phyloP scores from a whole-genome alignment of 1,284 basidiomycete genomes.

The Trametes polyzona region DNA sequence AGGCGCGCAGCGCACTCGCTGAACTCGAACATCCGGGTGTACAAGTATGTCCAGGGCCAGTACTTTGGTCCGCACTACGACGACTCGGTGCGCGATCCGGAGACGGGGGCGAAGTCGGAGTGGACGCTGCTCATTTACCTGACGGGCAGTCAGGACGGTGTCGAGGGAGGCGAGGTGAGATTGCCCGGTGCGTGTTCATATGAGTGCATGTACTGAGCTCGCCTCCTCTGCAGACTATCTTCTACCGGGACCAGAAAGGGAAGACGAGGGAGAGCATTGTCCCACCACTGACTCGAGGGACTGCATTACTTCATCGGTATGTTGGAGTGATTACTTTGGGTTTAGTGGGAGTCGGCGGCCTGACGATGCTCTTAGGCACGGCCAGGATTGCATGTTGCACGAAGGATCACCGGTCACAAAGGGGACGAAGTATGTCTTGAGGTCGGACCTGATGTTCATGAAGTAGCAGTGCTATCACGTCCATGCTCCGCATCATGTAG shows the following conservation, averaged over 20 bases:
- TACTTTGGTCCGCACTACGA: conserved; percentile 81
- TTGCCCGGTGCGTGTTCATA: not conserved
- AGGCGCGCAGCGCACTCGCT: conserved; percentile 54
- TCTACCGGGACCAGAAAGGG: conserved; percentile 62
- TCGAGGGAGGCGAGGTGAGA: conserved; percentile 74
- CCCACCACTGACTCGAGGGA: conserved; percentile 66
- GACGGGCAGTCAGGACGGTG: conserved; percentile 70
- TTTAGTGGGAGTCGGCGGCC: too few species aligned
- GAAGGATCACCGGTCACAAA: conserved; percentile 71
- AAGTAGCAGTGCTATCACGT: conserved; percentile 29
- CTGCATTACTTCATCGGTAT: conserved; percentile 74
- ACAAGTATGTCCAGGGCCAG: conserved; percentile 68
- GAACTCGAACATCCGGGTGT: conserved; percentile 72
- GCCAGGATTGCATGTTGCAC: conserved; percentile 76
- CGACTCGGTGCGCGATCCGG: conserved; percentile 61
- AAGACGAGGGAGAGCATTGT: conserved; percentile 57
- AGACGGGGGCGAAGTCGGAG: conserved; percentile 64
- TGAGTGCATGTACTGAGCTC: not conserved
- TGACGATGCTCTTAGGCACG: conserved; percentile 52
- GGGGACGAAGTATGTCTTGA: conserved; percentile 78
- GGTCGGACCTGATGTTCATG: conserved; percentile 78
- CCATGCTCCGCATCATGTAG: not conserved
- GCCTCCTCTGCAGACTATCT: conserved; percentile 58
- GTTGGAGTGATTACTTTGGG: conserved; percentile 13
- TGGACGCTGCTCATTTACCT: conserved; percentile 86